phyloP scores from a whole-genome alignment of 352 stramenopile genomes.

The Globisporangium emineosum region DNA sequence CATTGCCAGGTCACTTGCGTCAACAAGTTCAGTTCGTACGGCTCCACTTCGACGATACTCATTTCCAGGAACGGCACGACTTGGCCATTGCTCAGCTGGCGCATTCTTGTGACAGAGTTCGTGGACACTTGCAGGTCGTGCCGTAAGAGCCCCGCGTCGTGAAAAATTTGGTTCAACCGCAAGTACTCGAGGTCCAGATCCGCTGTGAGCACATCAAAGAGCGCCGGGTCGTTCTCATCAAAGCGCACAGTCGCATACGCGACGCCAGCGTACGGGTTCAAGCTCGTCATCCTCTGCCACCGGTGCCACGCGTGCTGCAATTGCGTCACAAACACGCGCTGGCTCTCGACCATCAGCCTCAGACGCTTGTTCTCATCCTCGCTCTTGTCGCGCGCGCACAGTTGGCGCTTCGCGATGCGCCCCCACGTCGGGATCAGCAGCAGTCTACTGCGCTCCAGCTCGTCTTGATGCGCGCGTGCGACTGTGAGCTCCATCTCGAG shows the following conservation, averaged over 20 bases:
- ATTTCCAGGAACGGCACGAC: not conserved
- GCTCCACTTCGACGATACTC: not conserved
- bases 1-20: not conserved
- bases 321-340: conserved; percentile 10
- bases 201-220: conserved; percentile 5
- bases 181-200: conserved; percentile 10
- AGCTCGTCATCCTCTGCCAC: not conserved
- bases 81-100: not conserved
- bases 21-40: not conserved
- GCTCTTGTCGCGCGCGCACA: not conserved
- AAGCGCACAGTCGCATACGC: not conserved
- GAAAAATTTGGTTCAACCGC: conserved; percentile 3
- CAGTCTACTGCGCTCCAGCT: conserved; percentile 7
- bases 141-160: not conserved
- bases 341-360: conserved; percentile 4
- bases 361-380: conserved; percentile 13
- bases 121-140: not conserved
- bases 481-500: conserved; percentile 13
- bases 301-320: conserved; percentile 10
- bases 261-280: not conserved
- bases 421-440: conserved; percentile 12
- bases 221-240: not conserved
- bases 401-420: conserved; percentile 16
- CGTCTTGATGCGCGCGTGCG: not conserved
- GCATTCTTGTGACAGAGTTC: not conserved